phyloP scores from a whole-genome alignment of 1,284 basidiomycete genomes.

The Leccinum brunneo-olivaceum region DNA sequence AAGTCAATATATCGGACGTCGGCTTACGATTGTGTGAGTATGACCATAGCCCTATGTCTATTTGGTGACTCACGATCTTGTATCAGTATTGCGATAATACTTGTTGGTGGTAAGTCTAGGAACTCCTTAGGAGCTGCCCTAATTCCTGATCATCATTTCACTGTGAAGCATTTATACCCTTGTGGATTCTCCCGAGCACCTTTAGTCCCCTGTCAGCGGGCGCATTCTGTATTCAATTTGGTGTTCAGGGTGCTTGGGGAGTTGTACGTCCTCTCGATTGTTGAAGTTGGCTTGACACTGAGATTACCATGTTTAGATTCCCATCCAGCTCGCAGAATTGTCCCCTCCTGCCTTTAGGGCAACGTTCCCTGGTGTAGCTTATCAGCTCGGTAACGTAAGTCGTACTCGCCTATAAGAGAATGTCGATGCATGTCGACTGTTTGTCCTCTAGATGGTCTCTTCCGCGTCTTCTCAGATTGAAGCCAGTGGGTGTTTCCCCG shows the following conservation, averaged over 20 bases:
- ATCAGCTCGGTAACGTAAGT: conserved; percentile 73
- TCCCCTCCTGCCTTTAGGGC: conserved; percentile 90
- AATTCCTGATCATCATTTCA: background rate
- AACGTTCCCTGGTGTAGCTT: conserved; percentile 87
- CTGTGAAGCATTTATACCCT: conserved; percentile 58
- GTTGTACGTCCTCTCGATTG: conserved; percentile 42
- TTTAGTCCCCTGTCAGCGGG: conserved; percentile 68
- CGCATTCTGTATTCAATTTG: conserved; percentile 82
- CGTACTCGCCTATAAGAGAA: background rate
- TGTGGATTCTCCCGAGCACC: conserved; percentile 76
- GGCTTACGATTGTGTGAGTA: conserved; percentile 74
- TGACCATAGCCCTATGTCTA: background rate
- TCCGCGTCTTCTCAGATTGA: conserved; percentile 89
- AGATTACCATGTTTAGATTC: conserved; percentile 45
- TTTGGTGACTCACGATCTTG: background rate
- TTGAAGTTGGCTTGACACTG: conserved; percentile 5
- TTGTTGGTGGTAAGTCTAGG: conserved; percentile 38
- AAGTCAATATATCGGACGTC: conserved; percentile 83
- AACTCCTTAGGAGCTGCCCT: conserved; percentile 5
- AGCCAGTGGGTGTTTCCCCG: conserved; percentile 52
- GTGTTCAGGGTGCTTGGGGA: conserved; percentile 81
- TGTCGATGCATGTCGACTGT: background rate
- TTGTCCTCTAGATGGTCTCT: conserved; percentile 66
- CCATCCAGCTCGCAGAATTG: conserved; percentile 83
- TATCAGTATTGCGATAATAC: conserved; percentile 47